phyloP scores from a whole-genome alignment of 1,284 basidiomycete species.

The Sanghuangporus weigelae region DNA sequence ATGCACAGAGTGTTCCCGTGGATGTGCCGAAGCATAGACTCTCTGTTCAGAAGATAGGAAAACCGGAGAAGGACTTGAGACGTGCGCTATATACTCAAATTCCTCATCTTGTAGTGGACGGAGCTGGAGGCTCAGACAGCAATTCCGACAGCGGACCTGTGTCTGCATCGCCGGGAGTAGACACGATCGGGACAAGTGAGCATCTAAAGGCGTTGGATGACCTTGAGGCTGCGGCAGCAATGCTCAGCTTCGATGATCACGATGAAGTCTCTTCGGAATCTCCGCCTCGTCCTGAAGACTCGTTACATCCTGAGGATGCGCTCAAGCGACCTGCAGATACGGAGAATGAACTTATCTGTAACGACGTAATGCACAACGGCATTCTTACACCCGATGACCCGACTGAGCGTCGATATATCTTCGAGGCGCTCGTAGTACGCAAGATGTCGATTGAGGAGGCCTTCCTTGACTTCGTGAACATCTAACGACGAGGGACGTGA shows the following conservation, averaged over 20 bases:
- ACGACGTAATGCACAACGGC: conserved; percentile 4
- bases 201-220: conserved; percentile 6
- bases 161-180: not conserved
- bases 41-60: not conserved
- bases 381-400: conserved; percentile 21
- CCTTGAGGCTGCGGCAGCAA: conserved; percentile 7
- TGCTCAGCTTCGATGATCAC: conserved; percentile 1
- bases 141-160: not conserved
- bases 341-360: not conserved
- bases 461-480: conserved; percentile 68
- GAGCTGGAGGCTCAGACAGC: not conserved
- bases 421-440: conserved; percentile 73
- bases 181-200: not conserved
- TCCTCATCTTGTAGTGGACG: not conserved
- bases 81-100: not conserved
- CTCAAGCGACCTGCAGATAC: not conserved
- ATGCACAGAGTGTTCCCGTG: not conserved
- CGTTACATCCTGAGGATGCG: not conserved
- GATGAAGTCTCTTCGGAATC: not conserved
- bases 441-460: conserved; percentile 69
- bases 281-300: not conserved
- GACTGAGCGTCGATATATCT: conserved; percentile 45
- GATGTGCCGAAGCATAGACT: not conserved
- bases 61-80: not conserved
- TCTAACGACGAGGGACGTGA: conserved; percentile 33